These are phyloP conservation scores for Macrolepiota fuliginosa DNA, from an alignment of 768 basidiomycete species.

Conservation along the genomic window DNA sequence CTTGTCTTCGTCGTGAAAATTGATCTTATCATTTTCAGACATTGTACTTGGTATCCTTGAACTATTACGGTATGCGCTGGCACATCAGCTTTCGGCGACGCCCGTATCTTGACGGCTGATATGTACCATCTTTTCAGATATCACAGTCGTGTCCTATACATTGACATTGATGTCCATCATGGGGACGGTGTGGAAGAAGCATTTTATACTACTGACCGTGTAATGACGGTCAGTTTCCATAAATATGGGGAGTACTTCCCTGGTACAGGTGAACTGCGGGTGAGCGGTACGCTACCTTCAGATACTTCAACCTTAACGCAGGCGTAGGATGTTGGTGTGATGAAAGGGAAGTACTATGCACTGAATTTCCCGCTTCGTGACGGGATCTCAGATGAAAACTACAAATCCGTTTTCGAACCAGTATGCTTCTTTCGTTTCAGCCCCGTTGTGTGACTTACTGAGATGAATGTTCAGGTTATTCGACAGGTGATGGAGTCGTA, in stretches of 20 bases:
- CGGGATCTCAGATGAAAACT: constrained; percentile 93
- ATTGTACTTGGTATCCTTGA: constrained; percentile 97
- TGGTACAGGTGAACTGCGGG: constrained; percentile 95
- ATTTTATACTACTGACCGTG: constrained; percentile 97
- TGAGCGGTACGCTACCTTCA: constrained; percentile 31
- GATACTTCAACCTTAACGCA: constrained; percentile 10
- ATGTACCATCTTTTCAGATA: constrained; percentile 50
- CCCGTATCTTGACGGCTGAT: background rate
- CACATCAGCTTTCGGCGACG: background rate
- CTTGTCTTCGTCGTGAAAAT: background rate
- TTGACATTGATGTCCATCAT: constrained; percentile 98
- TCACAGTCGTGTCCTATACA: constrained; percentile 92
- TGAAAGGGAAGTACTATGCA: constrained; percentile 92
- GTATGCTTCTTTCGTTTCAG: constrained; percentile 42
- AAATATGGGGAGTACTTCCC: constrained; percentile 99
- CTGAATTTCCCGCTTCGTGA: constrained; percentile 94
- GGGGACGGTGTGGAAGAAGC: constrained; percentile 99
- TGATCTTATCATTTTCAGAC: constrained; percentile 47
- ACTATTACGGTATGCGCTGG: constrained; percentile 62
- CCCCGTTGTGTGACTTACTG: background rate
- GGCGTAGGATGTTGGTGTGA: constrained; percentile 82
- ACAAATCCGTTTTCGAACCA: constrained; percentile 93
- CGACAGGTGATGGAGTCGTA: constrained; percentile 92
- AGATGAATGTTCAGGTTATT: constrained; percentile 62
- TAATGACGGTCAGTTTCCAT: constrained; percentile 98